Base-by-base conservation (phyloP, 352 stramenopile genomes). In the Phytophthora pini region DNA sequence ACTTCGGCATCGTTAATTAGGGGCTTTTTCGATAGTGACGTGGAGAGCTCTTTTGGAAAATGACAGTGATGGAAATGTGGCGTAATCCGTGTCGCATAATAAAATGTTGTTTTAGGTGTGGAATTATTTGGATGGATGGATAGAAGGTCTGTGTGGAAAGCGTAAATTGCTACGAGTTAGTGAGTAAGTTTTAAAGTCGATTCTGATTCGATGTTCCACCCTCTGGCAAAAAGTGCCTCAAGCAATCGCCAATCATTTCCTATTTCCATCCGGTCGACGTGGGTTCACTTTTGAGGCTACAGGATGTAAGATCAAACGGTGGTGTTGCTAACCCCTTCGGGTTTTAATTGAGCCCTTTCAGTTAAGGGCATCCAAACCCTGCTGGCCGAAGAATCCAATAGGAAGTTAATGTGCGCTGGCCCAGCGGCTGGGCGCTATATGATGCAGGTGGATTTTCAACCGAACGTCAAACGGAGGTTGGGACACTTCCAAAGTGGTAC, bases 1-100 rank as follows among this genome's bases (percentile, higher is more conserved):
- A 86, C 65, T 86, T 86, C 53, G 58, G 48, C 80, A 87, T 87
- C 22, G 22, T 27, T 9, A 12, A 8, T 27, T 20, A 20, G 36
- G 13, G 10, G 29, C 26, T 47, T 13, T 55, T 59, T 65, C 34
- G 39, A 51, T 53, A 65, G 20, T 65, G 48, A 48, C 12, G 17
- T 31, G 36, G 17, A 11, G 15, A 17, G 26, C 27, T 20, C 15
- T 10, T 48, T 34, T 45, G 0, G 15, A 44, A 7, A 41, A 17
- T 41, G 36, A 17, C 15, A 17, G 15, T 17, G 34, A 40, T 51
- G 26, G 17, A 22, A 44, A 43, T 34, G 17, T 56, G 48, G 48
- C 48, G 48, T 56, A 56, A 56, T 56, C 48, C 34, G 17, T 56
- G 48, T 56, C 48, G 48, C 32, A 56, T n/a, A 41, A 29, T 39